A percentile compares a stretch with the other conserved stretches of the same genome.
Evolutionary conservation across 768 basidiomycete genomes (phyloP).

Genomic region (Neoboletus subvelutipes): DNA sequence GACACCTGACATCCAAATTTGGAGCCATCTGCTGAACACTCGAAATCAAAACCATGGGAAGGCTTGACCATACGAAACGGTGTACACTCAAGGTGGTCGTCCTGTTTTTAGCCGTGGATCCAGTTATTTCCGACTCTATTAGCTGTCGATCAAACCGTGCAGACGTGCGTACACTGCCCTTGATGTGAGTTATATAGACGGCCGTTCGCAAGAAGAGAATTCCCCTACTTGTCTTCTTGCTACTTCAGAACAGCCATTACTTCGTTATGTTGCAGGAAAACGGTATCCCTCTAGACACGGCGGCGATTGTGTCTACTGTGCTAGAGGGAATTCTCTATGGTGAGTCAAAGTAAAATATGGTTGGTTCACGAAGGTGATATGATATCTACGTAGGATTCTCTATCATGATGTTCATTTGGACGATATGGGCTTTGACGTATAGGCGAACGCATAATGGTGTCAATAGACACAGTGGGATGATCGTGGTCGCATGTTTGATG

Average conservation of each 20-base stretch:
- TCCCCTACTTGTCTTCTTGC: not conserved
- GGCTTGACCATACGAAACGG: not conserved
- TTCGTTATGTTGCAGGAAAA: not conserved
- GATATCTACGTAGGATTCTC: conserved; percentile 25
- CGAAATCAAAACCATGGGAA: not conserved
- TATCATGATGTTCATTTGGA: conserved; percentile 30
- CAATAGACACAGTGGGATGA: conserved; percentile 10
- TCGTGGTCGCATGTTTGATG: conserved; percentile 19
- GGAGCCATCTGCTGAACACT: not conserved
- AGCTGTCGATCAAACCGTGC: no score
- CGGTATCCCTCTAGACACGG: conserved; percentile 21
- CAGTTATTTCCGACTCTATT: not conserved
- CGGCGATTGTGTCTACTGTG: conserved; percentile 20
- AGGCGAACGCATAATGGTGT: conserved; percentile 1
- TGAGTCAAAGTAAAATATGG: not conserved
- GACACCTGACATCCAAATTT: no score
- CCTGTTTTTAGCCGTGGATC: not conserved
- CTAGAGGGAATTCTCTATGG: not conserved
- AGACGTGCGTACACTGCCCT: not conserved
- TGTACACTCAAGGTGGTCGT: not conserved
- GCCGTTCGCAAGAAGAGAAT: not conserved
- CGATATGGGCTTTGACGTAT: conserved; percentile 20
- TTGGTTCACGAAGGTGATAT: not conserved
- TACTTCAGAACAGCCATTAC: not conserved
- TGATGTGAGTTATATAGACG: not conserved